Percentiles rank a stretch among this genome's conserved stretches.
phyloP scores from a whole-genome alignment of 495 filamentous ascomycete species.

The Neurospora discreta region DNA sequence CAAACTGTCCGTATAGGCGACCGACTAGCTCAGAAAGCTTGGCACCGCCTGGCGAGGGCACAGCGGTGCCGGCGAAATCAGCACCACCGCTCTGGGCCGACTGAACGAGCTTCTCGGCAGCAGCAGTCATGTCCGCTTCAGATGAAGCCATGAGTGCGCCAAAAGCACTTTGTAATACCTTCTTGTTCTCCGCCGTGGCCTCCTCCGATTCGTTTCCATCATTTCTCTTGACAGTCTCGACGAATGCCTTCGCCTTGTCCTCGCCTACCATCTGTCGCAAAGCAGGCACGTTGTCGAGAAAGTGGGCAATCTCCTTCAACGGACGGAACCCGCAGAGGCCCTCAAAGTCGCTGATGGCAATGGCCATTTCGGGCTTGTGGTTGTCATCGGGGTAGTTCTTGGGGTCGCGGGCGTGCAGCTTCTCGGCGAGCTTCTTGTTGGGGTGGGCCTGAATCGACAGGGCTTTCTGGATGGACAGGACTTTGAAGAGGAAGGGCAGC shows the following conservation, averaged over 20 bases:
- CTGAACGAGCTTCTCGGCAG: constrained; percentile 54
- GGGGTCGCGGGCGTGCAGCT: constrained; percentile 72
- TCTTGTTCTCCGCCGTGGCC: constrained; percentile 56
- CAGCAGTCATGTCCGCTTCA: constrained; percentile 49
- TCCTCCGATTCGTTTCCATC: constrained; percentile 43
- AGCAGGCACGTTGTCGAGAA: constrained; percentile 61
- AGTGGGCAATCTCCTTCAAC: constrained; percentile 73
- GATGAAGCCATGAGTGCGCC: constrained; percentile 67
- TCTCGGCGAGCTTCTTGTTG: constrained; percentile 92
- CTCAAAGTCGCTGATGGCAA: constrained; percentile 91
- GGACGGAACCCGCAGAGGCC: constrained; percentile 94
- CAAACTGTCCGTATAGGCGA: constrained; percentile 53
- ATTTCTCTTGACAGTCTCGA: constrained; percentile 52
- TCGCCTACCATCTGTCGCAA: constrained; percentile 70
- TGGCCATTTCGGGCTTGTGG: constrained; percentile 98
- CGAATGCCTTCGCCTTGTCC: constrained; percentile 53
- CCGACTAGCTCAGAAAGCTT: constrained; percentile 66
- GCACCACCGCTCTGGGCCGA: constrained; percentile 53
- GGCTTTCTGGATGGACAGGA: constrained; percentile 86
- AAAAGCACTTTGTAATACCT: constrained; percentile 64
- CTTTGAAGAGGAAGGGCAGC: constrained; percentile 95
- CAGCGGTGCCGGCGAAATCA: constrained; percentile 47
- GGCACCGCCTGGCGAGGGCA: constrained; percentile 26
- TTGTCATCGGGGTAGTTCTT: constrained; percentile 99
- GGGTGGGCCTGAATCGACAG: constrained; percentile 96